Conservation (phyloP, 1,139 yeast species). For the Petasospora rhodanensis region DNA sequence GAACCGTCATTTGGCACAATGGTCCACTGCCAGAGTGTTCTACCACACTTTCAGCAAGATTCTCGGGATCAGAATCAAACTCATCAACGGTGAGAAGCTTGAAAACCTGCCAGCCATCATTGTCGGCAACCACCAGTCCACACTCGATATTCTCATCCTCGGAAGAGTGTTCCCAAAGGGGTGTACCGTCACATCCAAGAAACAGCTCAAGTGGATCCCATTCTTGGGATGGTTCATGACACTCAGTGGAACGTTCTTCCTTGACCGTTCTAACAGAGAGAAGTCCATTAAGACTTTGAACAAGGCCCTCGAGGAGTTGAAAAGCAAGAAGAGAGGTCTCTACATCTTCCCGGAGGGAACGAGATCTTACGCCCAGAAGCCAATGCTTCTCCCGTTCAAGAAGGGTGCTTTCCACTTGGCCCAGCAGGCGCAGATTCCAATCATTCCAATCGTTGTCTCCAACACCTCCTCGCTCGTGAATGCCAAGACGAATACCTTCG, state of each 20-base stretch:
- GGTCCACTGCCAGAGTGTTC: constrained; percentile 83
- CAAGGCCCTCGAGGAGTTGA: constrained; percentile 58
- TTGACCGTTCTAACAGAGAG: constrained; percentile 77
- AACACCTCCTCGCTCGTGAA: constrained; percentile 77
- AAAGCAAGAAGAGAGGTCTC: constrained; percentile 58
- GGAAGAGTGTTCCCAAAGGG: constrained; percentile 85
- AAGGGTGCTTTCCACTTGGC: constrained; percentile 99
- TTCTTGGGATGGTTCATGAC: constrained; percentile 96
- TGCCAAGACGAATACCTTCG: constrained; percentile 51
- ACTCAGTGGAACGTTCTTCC: constrained; percentile 83
- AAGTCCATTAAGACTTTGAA: constrained; percentile 74
- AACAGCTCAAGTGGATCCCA: constrained; percentile 80
- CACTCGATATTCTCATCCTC: constrained; percentile 73
- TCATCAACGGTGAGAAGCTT: constrained; percentile 58
- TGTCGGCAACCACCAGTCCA: constrained; percentile 88
- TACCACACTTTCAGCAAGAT: constrained; percentile 54
- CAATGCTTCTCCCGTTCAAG: constrained; percentile 79
- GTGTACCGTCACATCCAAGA: constrained; percentile 90
- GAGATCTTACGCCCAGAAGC: constrained; percentile 66
- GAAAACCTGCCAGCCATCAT: constrained; percentile 70
- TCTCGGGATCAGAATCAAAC: constrained; percentile 64
- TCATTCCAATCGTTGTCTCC: constrained; percentile 81
- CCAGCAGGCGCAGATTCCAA: constrained; percentile 82
- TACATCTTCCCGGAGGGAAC: constrained; percentile 97
- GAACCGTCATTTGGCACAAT: constrained; percentile 78